Evolutionary conservation across 2,329 filamentous ascomycete genomes (phyloP), one percentile per base, ranked within the genome.

Genomic region (Aspergillus sp.): DNA sequence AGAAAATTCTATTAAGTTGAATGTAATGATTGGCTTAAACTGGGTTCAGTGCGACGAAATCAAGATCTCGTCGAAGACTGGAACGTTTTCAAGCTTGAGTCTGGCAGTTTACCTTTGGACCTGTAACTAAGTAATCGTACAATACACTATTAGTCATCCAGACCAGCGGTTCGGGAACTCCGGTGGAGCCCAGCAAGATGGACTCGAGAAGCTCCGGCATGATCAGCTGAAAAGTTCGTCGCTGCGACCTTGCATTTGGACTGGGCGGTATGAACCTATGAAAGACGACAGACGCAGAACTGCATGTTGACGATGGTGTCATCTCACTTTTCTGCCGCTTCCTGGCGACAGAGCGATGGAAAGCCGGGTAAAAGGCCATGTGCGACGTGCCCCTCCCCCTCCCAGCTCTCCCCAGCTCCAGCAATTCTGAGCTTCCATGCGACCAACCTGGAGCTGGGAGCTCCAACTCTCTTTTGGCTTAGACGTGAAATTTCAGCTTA

Each of bases 361-460:
- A 15, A 25, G 44, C 44, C 25, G 23, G 27, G 44, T 46, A 23
- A 17, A 46, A 46, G 23, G 15, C 44, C 44, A 46, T 15, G 37
- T 48, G 21, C 56, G 39, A 50, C 37, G 50, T 49, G 31, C 25
- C 50, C 50, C 41, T 52, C 39, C 50, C 21, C 43, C 40, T 21
- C 40, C 40, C 57, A 64, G 62, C 62, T 63, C 58, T 62, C 61
- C 61, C 62, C 62, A 62, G 61, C 58, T 62, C 56, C 48, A 9
- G 52, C 19, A 31, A 55, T 57, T 31, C 33, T 50, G 62, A 62
- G 62, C 58, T 61, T 59, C 56, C 56, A 62, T 63, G 60, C 56
- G 57, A 56, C 50, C 56, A 40, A 37, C 39, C 49, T 23, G 23
- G 48, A 47, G 50, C 55, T 55, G 51, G 43, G 59, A 64, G 62